phyloP scores from a whole-genome alignment of 257 asterid species.

The Scutellaria barbata region DNA sequence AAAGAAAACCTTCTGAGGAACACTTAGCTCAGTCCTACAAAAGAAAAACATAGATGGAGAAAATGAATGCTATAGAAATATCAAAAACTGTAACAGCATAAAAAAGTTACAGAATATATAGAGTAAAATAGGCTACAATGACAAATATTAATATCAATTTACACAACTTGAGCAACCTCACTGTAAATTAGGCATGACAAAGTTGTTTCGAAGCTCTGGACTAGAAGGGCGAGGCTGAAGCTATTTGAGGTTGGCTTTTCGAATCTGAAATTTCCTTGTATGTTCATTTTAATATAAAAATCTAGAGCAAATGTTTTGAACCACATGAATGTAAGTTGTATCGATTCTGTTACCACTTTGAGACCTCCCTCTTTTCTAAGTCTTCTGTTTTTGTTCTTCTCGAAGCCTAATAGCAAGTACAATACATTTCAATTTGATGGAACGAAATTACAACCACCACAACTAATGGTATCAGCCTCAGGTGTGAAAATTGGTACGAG shows the following conservation, averaged over 20 bases:
- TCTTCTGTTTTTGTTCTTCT: not conserved
- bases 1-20: constrained; percentile 59
- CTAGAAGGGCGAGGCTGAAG: too few relatives aligned
- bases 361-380: not conserved
- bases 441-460: not conserved
- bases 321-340: too few relatives aligned
- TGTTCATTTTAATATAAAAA: too few relatives aligned
- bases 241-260: too few relatives aligned
- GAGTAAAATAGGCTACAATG: not conserved
- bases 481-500: not conserved
- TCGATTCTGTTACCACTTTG: not conserved
- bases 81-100: not conserved
- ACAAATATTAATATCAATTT: not conserved
- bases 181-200: not conserved
- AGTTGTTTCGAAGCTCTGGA: not conserved
- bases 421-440: not conserved
- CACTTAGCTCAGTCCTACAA: constrained; percentile 48
- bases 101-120: not conserved
- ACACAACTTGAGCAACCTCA: constrained; percentile 3
- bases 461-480: not conserved
- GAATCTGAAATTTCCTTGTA: too few relatives aligned
- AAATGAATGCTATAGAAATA: not conserved
- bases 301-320: too few relatives aligned
- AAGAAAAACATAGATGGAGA: not conserved
- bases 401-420: not conserved